Evolutionary conservation across 805 yeast species (phyloP).

Genomic region (Peterozyma xylosa): DNA sequence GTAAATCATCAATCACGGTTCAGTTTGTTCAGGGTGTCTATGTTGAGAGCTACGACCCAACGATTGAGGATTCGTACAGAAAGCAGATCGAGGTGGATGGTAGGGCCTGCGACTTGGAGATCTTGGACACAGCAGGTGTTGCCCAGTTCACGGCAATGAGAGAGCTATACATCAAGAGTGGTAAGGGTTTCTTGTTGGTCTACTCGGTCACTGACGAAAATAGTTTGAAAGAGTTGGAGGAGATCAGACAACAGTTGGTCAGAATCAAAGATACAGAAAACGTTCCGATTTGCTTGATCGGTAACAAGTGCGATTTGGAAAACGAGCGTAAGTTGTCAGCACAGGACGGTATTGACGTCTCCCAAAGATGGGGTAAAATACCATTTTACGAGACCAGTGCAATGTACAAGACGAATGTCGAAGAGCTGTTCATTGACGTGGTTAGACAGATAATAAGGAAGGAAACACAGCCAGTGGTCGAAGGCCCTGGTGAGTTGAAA

Average conservation of each 20-base stretch:
- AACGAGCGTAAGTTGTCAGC: conserved; percentile 69
- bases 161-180: conserved; percentile 78
- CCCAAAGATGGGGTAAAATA: conserved; percentile 81
- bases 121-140: conserved; percentile 58
- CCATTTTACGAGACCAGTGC: conserved; percentile 95
- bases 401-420: conserved; percentile 81
- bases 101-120: conserved; percentile 77
- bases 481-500: not conserved
- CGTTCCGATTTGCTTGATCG: conserved; percentile 87
- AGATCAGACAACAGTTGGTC: conserved; percentile 75
- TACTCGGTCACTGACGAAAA: conserved; percentile 54
- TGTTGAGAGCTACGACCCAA: conserved; percentile 90
- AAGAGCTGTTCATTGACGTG: conserved; percentile 82
- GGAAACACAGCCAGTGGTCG: conserved; percentile 30
- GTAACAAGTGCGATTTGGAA: conserved; percentile 82
- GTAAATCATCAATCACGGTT: conserved; percentile 88
- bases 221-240: conserved; percentile 69
- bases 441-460: conserved; percentile 84
- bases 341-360: conserved; percentile 76
- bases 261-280: conserved; percentile 69
- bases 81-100: conserved; percentile 87
- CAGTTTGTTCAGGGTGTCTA: conserved; percentile 89
- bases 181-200: conserved; percentile 62
- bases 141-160: conserved; percentile 96
- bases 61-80: conserved; percentile 92